Evolutionary conservation across 139 green algal genomes (phyloP), one percentile per base, ranked within the genome.

Genomic region (Klebsormidium nitens): DNA sequence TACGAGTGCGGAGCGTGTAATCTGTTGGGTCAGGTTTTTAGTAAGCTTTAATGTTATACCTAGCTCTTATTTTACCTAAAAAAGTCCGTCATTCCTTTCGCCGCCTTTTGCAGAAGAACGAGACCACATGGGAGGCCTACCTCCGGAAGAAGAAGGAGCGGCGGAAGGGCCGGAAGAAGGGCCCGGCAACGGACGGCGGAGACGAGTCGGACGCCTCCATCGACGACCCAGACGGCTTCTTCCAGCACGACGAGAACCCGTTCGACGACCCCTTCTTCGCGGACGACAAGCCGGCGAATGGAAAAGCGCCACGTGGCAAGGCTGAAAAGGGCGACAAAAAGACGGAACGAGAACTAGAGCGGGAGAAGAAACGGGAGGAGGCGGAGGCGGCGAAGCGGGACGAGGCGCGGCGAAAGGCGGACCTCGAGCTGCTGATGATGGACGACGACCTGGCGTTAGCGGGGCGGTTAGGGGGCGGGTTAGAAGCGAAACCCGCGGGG

Each of bases 371-470:
- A 76, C 58, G 66, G 50, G 64, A 77, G 57, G 66, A 71, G 36
- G 66, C 3, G 44, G 63, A 62, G 69, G 34, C 29, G 5, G 61
- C 14, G 64, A 42, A 59, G 26, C 35, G 5, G 32, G 77, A 65
- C 28, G 80, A 52, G 47, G 68, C 44, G 36, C 49, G 47, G 36
- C 57, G 83, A 63, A 56, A 71, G 2, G 91, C 91, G 8, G 87
- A 97, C 72, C 83, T 97, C 55, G 91, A 97, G 80, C 84, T 97
- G 77, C 78, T 97, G 42, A 70, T 96, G 28, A 87, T 97, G 88
- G 91, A 97, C 40, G 92, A 96, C 47, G 66, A 72, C 56, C 46
- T 55, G 46, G 23, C n/a, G 36, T 0, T 77, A 75, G 0, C 59
- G 93, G 32, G 29, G 31, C n/a, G 69, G 48, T 65, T 79, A 37